Evolutionary conservation across 495 filamentous ascomycete species (phyloP), one percentile per base, ranked within the genome.

Genomic region (Penicillium alfredii): DNA sequence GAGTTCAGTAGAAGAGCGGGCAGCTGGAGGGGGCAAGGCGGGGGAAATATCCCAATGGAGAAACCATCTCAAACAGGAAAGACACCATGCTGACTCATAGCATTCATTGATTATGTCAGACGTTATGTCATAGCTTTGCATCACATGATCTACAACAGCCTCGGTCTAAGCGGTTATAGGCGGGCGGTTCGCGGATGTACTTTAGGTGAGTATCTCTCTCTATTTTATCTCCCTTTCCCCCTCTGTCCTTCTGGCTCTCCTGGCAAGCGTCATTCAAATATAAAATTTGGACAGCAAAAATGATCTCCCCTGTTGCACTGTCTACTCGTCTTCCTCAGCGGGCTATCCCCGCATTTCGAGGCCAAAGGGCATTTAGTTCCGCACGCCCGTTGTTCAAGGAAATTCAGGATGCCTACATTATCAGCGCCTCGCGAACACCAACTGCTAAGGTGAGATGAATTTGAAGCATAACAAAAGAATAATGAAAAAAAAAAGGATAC

Each of bases 371-470:
- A 39, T 86, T 95, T 58, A 82, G 77, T 46, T 72, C 74, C 22
- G 72, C 82, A 43, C 55, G 74, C 21, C 56, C 65, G 18, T 60
- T 62, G n/a, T 65, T 56, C 33, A 72, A 77, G 68, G 82, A 93
- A 54, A 76, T 93, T 25, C 80, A 81, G 43, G 87, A 94, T 51
- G 89, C 81, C 16, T 98, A 96, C 63, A 94, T 98, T 50, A 57
- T 98, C 26, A 84, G 82, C 53, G 90, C 82, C 13, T 76, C 87
- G 11, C 76, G 90, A 38, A 98, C 90, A 26, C 89, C 90, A 6
- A 88, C 86, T 20, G 83, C 77, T 36, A 92, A 86, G 72, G 89
- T 94, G 50, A 33, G 62, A 35, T 17, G 16, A 8, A 6, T 8
- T 14, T 29, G 3, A 23, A 22, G 7, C 8, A 5, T 8, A 20